Evolutionary conservation across 2,329 filamentous ascomycete species (phyloP), one percentile per base, ranked within the genome.

Genomic region (Colletotrichum sp.): DNA sequence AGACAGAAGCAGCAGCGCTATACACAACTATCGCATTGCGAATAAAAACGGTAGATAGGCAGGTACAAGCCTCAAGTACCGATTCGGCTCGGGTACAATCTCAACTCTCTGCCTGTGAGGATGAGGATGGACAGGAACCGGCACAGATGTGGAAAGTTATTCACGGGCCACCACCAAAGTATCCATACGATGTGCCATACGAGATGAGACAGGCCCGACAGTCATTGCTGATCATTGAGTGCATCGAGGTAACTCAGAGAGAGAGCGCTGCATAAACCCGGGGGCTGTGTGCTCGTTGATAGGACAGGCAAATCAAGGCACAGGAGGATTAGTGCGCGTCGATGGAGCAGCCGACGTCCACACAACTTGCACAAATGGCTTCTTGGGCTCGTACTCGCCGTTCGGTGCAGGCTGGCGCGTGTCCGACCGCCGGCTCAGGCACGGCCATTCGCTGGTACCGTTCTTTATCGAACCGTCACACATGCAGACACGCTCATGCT

Each of bases 31-130:
- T 76, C 75, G 75, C 71, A 66, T 39, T 52, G 44, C 44, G 44
- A 24, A 13, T 48, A 36, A 30, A 16, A 59, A 30, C 52, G 32
- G 67, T 28, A 13, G 30, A 9, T 3, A 5, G 24, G 34, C 24
- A 44, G 15, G 22, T 48, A 39, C 48, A 24, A 24, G 15, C 55
- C 36, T 13, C 22, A 65, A 90, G 87, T 8, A 90, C 89, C 30
- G 87, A 3, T 26, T 10, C 22, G 22, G 67, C 36, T 22, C 7
- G 30, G 66, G 73, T 76, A 77, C 75, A 70, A 65, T 16, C 8
- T 30, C 57, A n/a, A 39, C 4, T 64, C 59, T 60, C 30, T 16
- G 30, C 24, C 32, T 68, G 39, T 69, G 30, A 36, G 26, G 32
- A 63, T 28, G 44, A 18, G 34, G 28, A 64, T 39, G n/a, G 55